Base-by-base conservation (phyloP, 441 rosid species). In the Pelargonium hybrid region DNA sequence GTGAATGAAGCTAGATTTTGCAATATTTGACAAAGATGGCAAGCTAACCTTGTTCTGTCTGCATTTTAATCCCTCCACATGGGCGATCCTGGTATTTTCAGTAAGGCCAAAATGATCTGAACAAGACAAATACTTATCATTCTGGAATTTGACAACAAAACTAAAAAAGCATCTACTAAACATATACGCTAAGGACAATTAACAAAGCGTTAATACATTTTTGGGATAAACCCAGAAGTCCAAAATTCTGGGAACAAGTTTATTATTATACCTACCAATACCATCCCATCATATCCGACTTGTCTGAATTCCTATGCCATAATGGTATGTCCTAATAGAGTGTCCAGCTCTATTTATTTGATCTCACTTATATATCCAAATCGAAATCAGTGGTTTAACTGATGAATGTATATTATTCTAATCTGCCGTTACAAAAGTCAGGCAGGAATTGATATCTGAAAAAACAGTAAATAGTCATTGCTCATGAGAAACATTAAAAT, bases 11-110 rank as follows among this genome's bases (percentile, higher is more conserved):
- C 34, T 26, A 43, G 31, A 57, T 54, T 50, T 37, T 56, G 66
- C 75, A 21, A 66, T 26, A 39, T 39, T n/a, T 59, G 71, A 73
- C 71, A 45, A 73, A 18, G 71, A 76, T 37, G 37, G 75, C 56
- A 67, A 47, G 65, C 71, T 61, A 23, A 67, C 71, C 54, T 67
- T 48, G 43, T 54, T 56, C 37, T 57, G 67, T 39, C 73, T 11
- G 37, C 39, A 23, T 5, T 37, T 52, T 14, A 37, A 59, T 47
- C 31, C 57, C 67, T 56, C 54, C 75, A 69, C 73, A 56, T 14
- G 70, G 43, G 7, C 14, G 14, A 11, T 25, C 34, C 7, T 20
- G 64, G 72, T 76, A 64, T 72, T 68, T 72, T 56, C 41, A 18
- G 67, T 41, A 15, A 56, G 43, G 66, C 48, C 66, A 15, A 39